Percentiles rank a stretch among this genome's conserved stretches.
Conservation (phyloP, 306 rosid species). For the Fagus sylvatica region DNA sequence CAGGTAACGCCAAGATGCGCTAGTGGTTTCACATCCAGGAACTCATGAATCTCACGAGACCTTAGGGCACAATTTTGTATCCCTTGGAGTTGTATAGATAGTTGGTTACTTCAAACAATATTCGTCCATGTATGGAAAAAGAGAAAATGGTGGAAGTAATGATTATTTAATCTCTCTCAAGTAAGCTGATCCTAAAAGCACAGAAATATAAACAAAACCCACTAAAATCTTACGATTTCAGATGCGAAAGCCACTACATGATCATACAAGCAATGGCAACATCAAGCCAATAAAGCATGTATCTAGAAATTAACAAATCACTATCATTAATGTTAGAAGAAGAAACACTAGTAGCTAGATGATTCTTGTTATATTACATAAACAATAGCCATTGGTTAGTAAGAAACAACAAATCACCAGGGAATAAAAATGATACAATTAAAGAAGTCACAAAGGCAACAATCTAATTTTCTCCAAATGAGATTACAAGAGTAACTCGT, state of each 20-base stretch:
- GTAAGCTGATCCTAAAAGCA: neutral
- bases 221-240: neutral
- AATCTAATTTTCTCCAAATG: slow-evolving; percentile 8
- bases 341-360: neutral
- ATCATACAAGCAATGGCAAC: neutral
- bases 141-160: neutral
- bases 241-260: neutral
- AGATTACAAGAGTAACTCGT: slow-evolving; percentile 6
- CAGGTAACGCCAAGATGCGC: too few relatives aligned
- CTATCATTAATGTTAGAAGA: neutral
- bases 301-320: neutral
- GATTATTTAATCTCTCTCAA: neutral
- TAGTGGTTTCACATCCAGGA: too few relatives aligned
- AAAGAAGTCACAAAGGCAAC: neutral
- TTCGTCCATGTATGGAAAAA: neutral
- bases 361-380: neutral
- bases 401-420: slow-evolving; percentile 1
- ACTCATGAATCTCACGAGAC: too few relatives aligned
- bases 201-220: neutral
- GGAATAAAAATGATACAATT: neutral
- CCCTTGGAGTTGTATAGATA: neutral
- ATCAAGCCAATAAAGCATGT: neutral
- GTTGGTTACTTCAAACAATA: neutral
- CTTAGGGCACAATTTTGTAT: too few relatives aligned
- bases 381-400: neutral